A percentile compares a stretch with the other conserved stretches of the same genome.
Evolutionary conservation across 495 filamentous ascomycete species (phyloP).

Genomic region (Aspergillus conjunctus): DNA sequence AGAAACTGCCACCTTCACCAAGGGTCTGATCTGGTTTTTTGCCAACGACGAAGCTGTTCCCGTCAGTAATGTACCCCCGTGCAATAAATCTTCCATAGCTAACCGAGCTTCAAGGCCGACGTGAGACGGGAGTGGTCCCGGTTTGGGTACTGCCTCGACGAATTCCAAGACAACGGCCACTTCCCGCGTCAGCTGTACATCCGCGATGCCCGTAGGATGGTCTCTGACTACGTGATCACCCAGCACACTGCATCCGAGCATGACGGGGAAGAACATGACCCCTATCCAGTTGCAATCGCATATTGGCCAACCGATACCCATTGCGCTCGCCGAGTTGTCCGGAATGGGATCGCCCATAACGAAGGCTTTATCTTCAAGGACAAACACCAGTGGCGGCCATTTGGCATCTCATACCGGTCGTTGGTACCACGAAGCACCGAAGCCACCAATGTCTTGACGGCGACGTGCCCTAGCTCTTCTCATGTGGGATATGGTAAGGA

Average conservation of each 20-base stretch:
- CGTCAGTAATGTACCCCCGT: not conserved
- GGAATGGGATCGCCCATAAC: constrained; percentile 4
- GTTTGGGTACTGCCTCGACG: constrained; percentile 5
- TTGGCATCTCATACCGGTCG: constrained; percentile 2
- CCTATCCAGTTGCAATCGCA: not conserved
- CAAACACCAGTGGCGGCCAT: not conserved
- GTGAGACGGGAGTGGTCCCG: not conserved
- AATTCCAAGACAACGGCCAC: constrained; percentile 3
- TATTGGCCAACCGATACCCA: constrained; percentile 4
- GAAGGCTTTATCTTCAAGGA: constrained; percentile 2
- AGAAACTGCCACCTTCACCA: not conserved
- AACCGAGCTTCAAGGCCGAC: not conserved
- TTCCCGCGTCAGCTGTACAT: constrained; percentile 2
- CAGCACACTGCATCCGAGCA: constrained; percentile 8
- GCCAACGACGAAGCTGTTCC: constrained; percentile 4
- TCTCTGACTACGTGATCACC: constrained; percentile 4
- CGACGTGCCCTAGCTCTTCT: not conserved
- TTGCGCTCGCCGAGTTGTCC: not conserved
- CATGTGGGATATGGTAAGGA: constrained; percentile 3
- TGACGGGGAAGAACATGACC: not conserved
- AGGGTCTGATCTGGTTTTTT: constrained; percentile 1
- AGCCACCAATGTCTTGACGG: not conserved
- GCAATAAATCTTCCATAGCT: not conserved
- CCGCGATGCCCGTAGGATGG: constrained; percentile 1
- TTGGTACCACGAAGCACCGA: not conserved